Base-by-base conservation (phyloP, 2,329 filamentous ascomycete species). In the Calonectria leucothoes region DNA sequence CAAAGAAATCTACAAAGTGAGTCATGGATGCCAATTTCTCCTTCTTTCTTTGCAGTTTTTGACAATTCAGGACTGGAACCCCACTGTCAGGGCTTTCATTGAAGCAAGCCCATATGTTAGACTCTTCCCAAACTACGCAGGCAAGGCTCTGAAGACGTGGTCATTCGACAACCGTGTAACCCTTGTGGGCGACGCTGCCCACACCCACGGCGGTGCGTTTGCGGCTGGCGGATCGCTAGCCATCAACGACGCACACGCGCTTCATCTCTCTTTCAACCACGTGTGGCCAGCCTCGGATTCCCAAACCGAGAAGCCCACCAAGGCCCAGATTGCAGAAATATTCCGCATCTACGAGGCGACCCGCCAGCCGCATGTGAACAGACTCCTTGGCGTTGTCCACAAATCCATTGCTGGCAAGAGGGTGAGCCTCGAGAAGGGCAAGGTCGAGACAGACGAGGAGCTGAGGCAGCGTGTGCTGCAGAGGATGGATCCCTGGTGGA, bases 81-180 rank as follows among this genome's bases (percentile, higher is more conserved):
- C 86, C 0, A 79, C 84, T 0, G 80, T 86, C 20, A 82, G 82
- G 33, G 82, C 83, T 4, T 81, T 89, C 11, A 81, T 86, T 3
- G 82, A 86, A 8, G 82, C 83, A 4, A 83, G 83, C 5, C 87
- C 87, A 0, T 81, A 83, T 61, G 84, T 84, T 1, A 81, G 82
- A 20, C 70, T 87, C 0, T 88, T 86, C 61, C 86, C 87, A 5
- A 88, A 88, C 73, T 82, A 83, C 8, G 83, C 86, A 0, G 86
- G 84, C 0, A 78, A 84, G 5, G 80, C 81, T 8, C 80, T 88
- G 1, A 79, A 84, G 3, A 85, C 82, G 0, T 88, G 87, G 87
- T 81, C 86, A 0, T 81, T 88, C 20, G 82, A 80, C 6, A 76
- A 77, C 20, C 76, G 81, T 3, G 83, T 85, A 0, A 84, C 84